A percentile compares a stretch with the other conserved stretches of the same genome.
Conservation (phyloP, 768 basidiomycete genomes). For the Saitozyma sp. region DNA sequence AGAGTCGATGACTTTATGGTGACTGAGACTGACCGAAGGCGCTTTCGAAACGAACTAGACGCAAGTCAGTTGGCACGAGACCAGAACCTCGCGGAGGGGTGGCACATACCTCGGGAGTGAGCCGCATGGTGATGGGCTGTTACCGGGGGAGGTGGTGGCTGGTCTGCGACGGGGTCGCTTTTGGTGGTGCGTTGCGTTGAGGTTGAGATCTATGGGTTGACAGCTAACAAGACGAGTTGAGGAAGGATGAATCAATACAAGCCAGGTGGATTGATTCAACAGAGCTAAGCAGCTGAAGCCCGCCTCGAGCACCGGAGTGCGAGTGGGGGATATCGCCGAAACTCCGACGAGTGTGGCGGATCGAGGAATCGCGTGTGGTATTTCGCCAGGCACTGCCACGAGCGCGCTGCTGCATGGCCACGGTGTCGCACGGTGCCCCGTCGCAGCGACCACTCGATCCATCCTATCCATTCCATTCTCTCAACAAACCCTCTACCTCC, state of each 20-base stretch:
- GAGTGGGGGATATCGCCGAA: too few species aligned
- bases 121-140: conserved; percentile 35
- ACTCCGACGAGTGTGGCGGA: too few species aligned
- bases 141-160: background rate
- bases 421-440: too few species aligned
- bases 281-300: too few species aligned
- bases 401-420: too few species aligned
- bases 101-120: conserved; percentile 49
- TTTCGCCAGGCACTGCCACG: too few species aligned
- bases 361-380: too few species aligned
- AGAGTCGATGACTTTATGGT: background rate
- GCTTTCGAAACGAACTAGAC: conserved; percentile 40
- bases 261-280: too few species aligned
- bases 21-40: conserved; percentile 34
- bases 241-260: background rate
- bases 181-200: background rate
- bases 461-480: too few species aligned
- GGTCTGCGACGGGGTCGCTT: background rate
- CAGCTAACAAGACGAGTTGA: background rate
- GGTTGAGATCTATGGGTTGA: background rate
- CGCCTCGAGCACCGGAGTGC: too few species aligned
- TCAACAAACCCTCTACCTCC: too few species aligned
- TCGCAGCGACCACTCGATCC: too few species aligned
- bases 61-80: conserved; percentile 6
- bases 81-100: conserved; percentile 3